phyloP scores from a whole-genome alignment of 305 asterid genomes.

The Fraxinus xanthoxyloides region DNA sequence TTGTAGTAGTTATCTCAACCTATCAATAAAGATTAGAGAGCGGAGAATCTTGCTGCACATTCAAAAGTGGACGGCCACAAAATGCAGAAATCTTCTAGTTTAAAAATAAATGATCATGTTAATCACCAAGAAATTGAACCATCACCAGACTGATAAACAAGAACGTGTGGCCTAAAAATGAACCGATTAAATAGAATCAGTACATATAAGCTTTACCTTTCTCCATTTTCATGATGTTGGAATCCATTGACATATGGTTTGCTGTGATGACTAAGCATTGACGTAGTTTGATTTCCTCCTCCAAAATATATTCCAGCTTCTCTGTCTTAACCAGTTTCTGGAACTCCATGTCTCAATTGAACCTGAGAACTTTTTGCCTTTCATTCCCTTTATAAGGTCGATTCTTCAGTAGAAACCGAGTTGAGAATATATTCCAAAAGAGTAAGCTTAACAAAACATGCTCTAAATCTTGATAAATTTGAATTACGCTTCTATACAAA shows the following conservation, averaged over 20 bases:
- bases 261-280: slow-evolving; percentile 30
- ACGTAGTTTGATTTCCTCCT: slow-evolving; percentile 44
- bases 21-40: not conserved
- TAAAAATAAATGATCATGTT: not conserved
- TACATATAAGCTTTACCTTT: not conserved
- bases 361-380: not conserved
- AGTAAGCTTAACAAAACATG: not conserved
- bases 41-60: not conserved
- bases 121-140: not conserved
- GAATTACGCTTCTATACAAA: not conserved
- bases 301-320: slow-evolving; percentile 80
- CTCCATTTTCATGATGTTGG: slow-evolving; percentile 17
- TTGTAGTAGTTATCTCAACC: not conserved
- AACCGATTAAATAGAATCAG: not conserved
- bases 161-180: not conserved
- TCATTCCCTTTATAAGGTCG: not conserved
- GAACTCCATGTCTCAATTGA: slow-evolving; percentile 37
- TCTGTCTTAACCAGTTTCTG: slow-evolving; percentile 58
- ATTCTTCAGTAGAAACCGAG: not conserved
- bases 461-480: not conserved
- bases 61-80: not conserved
- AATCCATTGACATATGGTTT: slow-evolving; percentile 14
- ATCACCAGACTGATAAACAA: not conserved
- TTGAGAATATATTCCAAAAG: not conserved
- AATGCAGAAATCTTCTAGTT: not conserved